A percentile compares a stretch with the other conserved stretches of the same genome.
phyloP scores from a whole-genome alignment of 176 grass and related monocot genomes.

The Carex pumila region DNA sequence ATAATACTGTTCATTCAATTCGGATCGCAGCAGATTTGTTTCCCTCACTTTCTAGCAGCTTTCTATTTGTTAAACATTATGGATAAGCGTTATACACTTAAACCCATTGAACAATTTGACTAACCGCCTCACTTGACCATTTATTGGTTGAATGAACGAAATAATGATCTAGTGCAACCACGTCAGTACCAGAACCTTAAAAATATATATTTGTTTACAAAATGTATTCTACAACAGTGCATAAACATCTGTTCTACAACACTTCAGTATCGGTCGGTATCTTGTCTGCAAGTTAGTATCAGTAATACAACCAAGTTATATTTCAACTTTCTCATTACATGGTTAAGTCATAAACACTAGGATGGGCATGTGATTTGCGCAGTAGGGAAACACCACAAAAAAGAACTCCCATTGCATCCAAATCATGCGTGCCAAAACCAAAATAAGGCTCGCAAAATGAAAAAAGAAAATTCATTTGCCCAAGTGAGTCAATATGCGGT shows the following conservation, averaged over 20 bases:
- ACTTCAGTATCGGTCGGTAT: not conserved
- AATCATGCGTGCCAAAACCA: not conserved
- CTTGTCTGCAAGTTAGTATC: not conserved
- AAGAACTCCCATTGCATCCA: not conserved
- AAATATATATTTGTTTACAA: not conserved
- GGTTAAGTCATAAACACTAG: not conserved
- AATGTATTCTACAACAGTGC: not conserved
- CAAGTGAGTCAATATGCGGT: constrained; percentile 76
- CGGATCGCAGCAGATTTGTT: too few relatives aligned
- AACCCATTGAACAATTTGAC: too few relatives aligned
- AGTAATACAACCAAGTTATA: not conserved
- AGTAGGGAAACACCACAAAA: not conserved
- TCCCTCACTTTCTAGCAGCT: too few relatives aligned
- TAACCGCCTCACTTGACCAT: not conserved
- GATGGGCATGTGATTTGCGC: not conserved
- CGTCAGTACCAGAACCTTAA: too few relatives aligned
- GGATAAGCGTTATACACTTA: too few relatives aligned
- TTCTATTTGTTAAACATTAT: too few relatives aligned
- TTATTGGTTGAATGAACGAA: not conserved
- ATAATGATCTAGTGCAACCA: not conserved
- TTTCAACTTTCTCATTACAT: not conserved
- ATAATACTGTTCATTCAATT: too few relatives aligned
- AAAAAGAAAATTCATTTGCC: constrained; percentile 46
- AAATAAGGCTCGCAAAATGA: not conserved
- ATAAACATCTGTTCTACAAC: not conserved